These are phyloP conservation scores for Puccinia coronata DNA, from an alignment of 1,284 basidiomycete species.

Conservation along the genomic window DNA sequence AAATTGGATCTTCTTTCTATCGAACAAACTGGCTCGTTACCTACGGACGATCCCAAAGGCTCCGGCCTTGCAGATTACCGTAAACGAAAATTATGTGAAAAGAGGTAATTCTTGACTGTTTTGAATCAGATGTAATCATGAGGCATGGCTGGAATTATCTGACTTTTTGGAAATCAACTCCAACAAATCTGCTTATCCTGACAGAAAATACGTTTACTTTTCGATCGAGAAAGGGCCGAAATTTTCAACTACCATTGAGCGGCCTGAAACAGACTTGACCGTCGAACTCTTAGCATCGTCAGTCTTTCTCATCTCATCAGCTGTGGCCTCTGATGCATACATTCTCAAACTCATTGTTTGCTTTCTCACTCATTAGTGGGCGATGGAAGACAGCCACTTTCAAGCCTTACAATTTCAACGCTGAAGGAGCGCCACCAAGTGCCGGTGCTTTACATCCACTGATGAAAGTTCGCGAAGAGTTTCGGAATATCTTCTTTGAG, in stretches of 20 bases:
- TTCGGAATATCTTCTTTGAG: conserved; percentile 96
- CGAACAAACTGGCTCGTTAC: conserved; percentile 69
- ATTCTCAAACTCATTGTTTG: conserved; percentile 26
- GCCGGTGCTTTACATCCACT: conserved; percentile 94
- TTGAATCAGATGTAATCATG: neutral
- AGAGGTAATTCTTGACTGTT: conserved; percentile 57
- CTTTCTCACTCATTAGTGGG: conserved; percentile 64
- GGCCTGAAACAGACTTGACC: conserved; percentile 96
- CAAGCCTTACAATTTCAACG: conserved; percentile 99
- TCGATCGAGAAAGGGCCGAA: conserved; percentile 78
- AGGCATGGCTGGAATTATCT: neutral
- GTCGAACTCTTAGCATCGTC: conserved; percentile 91
- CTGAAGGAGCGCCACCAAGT: conserved; percentile 81
- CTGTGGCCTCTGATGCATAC: no score
- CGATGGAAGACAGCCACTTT: conserved; percentile 86
- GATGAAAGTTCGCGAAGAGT: conserved; percentile 96
- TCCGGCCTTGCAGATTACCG: conserved; percentile 79
- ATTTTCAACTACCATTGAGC: conserved; percentile 90
- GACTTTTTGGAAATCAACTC: neutral
- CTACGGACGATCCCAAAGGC: conserved; percentile 66
- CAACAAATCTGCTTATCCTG: conserved; percentile 23
- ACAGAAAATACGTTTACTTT: conserved; percentile 93
- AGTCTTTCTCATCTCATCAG: conserved; percentile 56
- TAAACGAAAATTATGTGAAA: conserved; percentile 78
- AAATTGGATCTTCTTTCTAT: conserved; percentile 76